Evolutionary conservation across 805 yeast genomes (phyloP), one percentile per base, ranked within the genome.

Genomic region (Wickerhamiella kurtzmanii): DNA sequence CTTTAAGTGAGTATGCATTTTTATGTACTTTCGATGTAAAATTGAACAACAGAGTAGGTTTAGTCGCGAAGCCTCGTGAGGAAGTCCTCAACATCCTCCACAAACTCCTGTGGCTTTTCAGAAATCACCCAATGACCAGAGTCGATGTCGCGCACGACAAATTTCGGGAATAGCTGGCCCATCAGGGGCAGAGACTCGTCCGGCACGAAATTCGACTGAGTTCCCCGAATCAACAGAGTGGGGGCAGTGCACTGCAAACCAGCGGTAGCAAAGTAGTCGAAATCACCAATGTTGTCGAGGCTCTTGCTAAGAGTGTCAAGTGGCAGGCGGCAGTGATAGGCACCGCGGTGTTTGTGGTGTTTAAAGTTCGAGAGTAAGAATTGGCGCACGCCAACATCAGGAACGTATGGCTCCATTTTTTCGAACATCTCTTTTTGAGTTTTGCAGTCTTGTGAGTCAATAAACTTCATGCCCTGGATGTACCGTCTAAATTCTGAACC

Each of bases 91-190:
- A 83, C 76, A 4, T 66, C 64, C 2, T 70, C 75, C 20, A 84
- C 67, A 52, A 89, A 86, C 58, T 80, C 94, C 5, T 67, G 56
- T 0, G 97, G 95, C 54, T 81, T 80, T 59, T 89, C 96, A 37
- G 85, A 76, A 53, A 85, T 85, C 15, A 88, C 75, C 95, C 96
- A 89, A 63, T 89, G 98, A 1, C 96, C 96, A 0, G 88, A 76
- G 17, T 84, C 80, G 20, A 92, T 67, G 57, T 82, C 95, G 41
- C 74, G 69, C 13, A 83, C 64, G 50, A 77, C 82, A 58, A 86
- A 86, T 21, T 70, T 67, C 0, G 96, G 96, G 65, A 86, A 89
- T 58, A 75, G 83, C 47, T 67, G 64, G 1, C 88, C 94, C 44
- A 86, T 80, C 17, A 74, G 75, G 0, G 82, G 79, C 19, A 87